A percentile compares a stretch with the other conserved stretches of the same genome.
Evolutionary conservation across 192 early-diverging fungal genomes (phyloP).

Genomic region (Tieghemiomyces parasiticus): DNA sequence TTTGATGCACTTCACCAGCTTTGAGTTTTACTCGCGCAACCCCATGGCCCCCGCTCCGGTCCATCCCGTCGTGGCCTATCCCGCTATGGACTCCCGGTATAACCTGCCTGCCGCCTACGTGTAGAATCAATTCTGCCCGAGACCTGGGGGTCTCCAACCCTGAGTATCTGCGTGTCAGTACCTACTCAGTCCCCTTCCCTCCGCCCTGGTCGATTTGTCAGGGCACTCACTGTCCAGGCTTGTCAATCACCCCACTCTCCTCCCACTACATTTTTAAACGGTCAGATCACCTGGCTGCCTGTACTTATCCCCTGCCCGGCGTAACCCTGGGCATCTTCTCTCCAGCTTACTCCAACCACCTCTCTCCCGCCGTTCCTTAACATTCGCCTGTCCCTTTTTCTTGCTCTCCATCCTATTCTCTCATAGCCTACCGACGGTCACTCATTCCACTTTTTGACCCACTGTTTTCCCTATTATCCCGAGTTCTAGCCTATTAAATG

Average conservation of each 20-base stretch:
- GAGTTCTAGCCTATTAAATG: too few species aligned
- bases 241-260: neutral
- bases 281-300: neutral
- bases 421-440: too few species aligned
- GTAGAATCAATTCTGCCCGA: neutral
- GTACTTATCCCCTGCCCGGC: neutral
- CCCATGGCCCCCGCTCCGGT: constrained; percentile 7
- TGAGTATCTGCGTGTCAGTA: too few species aligned
- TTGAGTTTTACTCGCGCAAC: constrained; percentile 8
- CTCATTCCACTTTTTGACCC: too few species aligned
- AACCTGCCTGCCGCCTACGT: constrained; percentile 11
- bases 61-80: constrained; percentile 1
- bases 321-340: neutral
- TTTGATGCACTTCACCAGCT: constrained; percentile 11
- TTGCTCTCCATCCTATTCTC: too few species aligned
- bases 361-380: too few species aligned
- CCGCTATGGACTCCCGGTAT: constrained; percentile 10
- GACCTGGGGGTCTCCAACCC: too few species aligned
- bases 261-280: neutral
- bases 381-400: too few species aligned
- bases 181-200: too few species aligned
- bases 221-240: neutral
- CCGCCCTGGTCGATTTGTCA: too few species aligned
- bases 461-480: too few species aligned
- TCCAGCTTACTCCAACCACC: too few species aligned